A percentile compares a stretch with the other conserved stretches of the same genome.
phyloP scores from a whole-genome alignment of 1,284 basidiomycete species.

The Sanghuangporus baumii region DNA sequence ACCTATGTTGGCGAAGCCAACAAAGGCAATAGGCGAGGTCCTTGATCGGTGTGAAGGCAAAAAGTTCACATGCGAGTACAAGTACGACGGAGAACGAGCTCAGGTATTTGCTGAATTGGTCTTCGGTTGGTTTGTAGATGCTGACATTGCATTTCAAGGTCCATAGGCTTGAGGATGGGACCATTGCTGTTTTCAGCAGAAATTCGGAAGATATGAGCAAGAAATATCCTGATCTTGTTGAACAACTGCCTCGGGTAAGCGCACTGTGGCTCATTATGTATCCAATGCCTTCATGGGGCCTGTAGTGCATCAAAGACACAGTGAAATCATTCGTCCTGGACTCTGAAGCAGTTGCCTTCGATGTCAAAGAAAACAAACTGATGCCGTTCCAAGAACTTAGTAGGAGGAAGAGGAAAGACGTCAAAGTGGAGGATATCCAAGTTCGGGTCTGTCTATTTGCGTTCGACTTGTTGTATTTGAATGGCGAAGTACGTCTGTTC shows the following conservation, averaged over 20 bases:
- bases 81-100: conserved; percentile 98
- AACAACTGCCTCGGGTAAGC: conserved; percentile 79
- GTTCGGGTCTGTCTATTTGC: conserved; percentile 93
- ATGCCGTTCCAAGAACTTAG: conserved; percentile 98
- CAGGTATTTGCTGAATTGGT: conserved; percentile 46
- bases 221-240: conserved; percentile 96
- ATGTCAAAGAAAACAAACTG: conserved; percentile 75
- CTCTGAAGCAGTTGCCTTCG: conserved; percentile 95
- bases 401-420: conserved; percentile 94
- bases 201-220: conserved; percentile 99
- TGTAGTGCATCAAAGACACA: conserved; percentile 75
- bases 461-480: conserved; percentile 93
- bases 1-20: conserved; percentile 99
- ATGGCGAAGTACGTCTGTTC: conserved; percentile 70
- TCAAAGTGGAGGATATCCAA: conserved; percentile 94
- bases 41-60: conserved; percentile 96
- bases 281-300: background rate
- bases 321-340: conserved; percentile 92
- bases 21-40: conserved; percentile 98
- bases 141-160: conserved; percentile 40
- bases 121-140: background rate
- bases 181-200: conserved; percentile 86
- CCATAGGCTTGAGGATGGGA: conserved; percentile 76
- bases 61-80: conserved; percentile 98
- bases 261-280: conserved; percentile 23